Base-by-base conservation (phyloP, 2,329 filamentous ascomycete genomes). In the Aspergillus sp. region DNA sequence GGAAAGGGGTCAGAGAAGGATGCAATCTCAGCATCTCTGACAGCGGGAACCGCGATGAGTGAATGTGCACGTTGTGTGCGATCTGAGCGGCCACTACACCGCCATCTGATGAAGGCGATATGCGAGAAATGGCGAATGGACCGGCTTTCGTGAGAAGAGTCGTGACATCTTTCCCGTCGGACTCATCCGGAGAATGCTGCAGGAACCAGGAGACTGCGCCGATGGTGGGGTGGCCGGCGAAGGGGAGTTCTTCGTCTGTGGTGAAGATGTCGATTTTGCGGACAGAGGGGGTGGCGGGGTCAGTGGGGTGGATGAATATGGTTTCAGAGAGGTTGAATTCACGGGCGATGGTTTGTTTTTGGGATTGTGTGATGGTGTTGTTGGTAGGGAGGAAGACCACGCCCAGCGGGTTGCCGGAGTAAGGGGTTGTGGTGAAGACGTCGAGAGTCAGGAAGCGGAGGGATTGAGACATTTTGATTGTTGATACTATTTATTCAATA, bases 241-340 rank as follows among this genome's bases (percentile, higher is more conserved):
- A 86, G 7, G 84, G 83, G 15, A 87, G 67, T 69, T 87, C 85
- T 10, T 65, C 67, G 7, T 74, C 71, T 0, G 78, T 77, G 43
- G 81, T 80, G 75, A 86, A 86, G 66, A 87, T 87, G 67, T 85
- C 81, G 54, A 86, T 75, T 23, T 64, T 68, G 21, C 69, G 69
- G 32, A 28, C 21, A 1, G 67, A 66, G 15, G 60, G 52, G 15
- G 60, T 30, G n/a, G 17, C 19, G 10, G 52, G 60, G 7, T 47
- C 55, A 1, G 55, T 57, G 8, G 69, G 67, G 58, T 85, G 79
- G 17, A 86, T 69, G 63, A 87, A 85, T 23, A 85, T 81, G 0
- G 82, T 85, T 64, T 87, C 85, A 0, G 83, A 85, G 39, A 84
- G 75, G 64, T 86, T 86, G 76, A 86, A 87, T 64, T 87, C 85